Evolutionary conservation across 2,329 filamentous ascomycete species (phyloP).

Genomic region (Xylariaceae sp.): DNA sequence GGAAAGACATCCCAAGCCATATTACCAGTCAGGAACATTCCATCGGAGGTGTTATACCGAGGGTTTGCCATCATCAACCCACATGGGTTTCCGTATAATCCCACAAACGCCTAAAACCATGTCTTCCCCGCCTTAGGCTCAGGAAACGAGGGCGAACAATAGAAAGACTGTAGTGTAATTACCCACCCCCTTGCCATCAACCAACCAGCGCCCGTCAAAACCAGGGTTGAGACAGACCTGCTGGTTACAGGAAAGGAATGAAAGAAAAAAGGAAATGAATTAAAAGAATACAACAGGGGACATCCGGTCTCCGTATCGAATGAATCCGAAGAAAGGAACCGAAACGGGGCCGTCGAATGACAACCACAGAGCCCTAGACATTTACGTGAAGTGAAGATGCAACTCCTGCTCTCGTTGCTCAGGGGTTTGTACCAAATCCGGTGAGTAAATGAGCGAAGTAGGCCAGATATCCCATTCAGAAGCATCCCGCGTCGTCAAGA

Average conservation of each 20-base stretch:
- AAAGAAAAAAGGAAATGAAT: background rate
- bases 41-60: background rate
- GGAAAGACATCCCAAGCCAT: too few relatives aligned
- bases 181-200: background rate
- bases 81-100: background rate
- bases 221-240: background rate
- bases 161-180: background rate
- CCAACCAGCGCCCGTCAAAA: background rate
- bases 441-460: background rate
- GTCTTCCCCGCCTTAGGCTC: background rate
- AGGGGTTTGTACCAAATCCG: background rate
- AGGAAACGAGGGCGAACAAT: background rate
- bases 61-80: background rate
- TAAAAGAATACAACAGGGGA: background rate
- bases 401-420: background rate
- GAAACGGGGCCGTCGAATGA: too few relatives aligned
- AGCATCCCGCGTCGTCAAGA: background rate
- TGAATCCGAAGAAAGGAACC: too few relatives aligned
- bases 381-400: background rate
- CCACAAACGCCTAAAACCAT: background rate
- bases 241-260: background rate
- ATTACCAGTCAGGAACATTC: too few relatives aligned
- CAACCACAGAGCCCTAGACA: too few relatives aligned
- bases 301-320: too few relatives aligned
- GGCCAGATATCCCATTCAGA: conserved; percentile 1